phyloP scores from a whole-genome alignment of 2,329 filamentous ascomycete genomes.

The Knoxdaviesia capensis region DNA sequence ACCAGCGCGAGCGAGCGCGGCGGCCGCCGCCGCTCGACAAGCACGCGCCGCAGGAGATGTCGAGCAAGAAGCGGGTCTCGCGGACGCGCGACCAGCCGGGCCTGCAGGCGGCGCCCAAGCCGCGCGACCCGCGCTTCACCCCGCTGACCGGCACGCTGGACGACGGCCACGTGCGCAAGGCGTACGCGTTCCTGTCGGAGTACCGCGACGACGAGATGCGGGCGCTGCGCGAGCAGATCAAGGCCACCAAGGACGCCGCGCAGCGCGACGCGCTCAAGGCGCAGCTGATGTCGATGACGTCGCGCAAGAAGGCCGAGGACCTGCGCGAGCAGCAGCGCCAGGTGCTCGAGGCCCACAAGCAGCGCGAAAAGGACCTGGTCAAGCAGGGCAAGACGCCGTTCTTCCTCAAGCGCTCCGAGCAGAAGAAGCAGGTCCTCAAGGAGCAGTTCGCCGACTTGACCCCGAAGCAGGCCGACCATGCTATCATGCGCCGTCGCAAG shows the following conservation, averaged over 20 bases:
- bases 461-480: conserved; percentile 63
- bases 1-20: conserved; percentile 19
- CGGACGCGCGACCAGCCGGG: conserved; percentile 55
- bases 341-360: conserved; percentile 55
- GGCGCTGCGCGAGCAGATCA: conserved; percentile 47
- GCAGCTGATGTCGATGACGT: conserved; percentile 59
- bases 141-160: conserved; percentile 31
- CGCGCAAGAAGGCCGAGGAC: conserved; percentile 49
- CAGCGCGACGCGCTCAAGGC: conserved; percentile 53
- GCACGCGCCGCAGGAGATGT: conserved; percentile 69
- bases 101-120: conserved; percentile 30
- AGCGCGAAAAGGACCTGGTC: conserved; percentile 67
- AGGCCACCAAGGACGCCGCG: conserved; percentile 39
- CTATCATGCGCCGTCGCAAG: conserved; percentile 74
- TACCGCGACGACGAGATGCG: conserved; percentile 74
- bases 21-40: conserved; percentile 33
- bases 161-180: conserved; percentile 39
- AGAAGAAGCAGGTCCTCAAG: conserved; percentile 68
- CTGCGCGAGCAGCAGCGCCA: conserved; percentile 49
- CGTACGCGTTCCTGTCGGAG: conserved; percentile 74
- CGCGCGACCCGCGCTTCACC: conserved; percentile 80
- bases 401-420: conserved; percentile 79
- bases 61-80: conserved; percentile 66
- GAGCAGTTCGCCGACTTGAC: conserved; percentile 71
- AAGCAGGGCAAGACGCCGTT: conserved; percentile 82